Evolutionary conservation across 352 stramenopile genomes (phyloP), one percentile per base, ranked within the genome.

Genomic region (Thalassiosira delicatula): DNA sequence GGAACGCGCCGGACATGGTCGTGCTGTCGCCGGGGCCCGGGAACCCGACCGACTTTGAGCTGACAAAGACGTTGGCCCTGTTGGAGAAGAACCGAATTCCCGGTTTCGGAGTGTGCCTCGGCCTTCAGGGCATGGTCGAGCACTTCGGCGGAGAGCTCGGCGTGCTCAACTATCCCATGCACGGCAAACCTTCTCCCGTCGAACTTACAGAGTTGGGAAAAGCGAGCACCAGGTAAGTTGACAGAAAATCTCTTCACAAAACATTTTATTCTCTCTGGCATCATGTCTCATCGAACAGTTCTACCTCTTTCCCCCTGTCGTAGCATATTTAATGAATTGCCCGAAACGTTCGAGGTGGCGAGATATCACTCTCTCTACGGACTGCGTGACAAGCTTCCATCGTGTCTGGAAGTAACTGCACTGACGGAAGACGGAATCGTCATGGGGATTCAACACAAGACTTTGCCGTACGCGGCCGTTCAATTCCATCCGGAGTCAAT

Each of bases 401-500:
- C 78, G 17, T 90, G 88, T 25, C 86, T 97, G 12, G 61, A 89
- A 69, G 67, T 95, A 1, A 96, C 91, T 35, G 94, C 93, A 11
- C 56, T 91, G 25, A 95, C 85, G n/a, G 89, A 94, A 51, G 93
- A 96, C 74, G 92, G 92, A 1, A 88, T 95, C 54, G 88, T 95
- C 9, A 97, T 97, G 94, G 94, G 86, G 40, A 94, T 97, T 53
- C 84, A 96, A 81, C 94, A 97, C 81, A 93, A 93, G 63, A 87
- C 82, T 40, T 72, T 96, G 12, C 93, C 94, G 23, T 94, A 95
- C 86, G 92, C 93, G n/a, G 94, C 93, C 21, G 94, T 97, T 30
- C 94, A 97, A 89, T 97, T 96, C 79, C 94, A 97, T 77, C 94
- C 94, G 8, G 94, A 97, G 81, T 95, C 90, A 35, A 94, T 94